phyloP scores from a whole-genome alignment of 2,329 filamentous ascomycete genomes.

The Albifimbria verrucaria region DNA sequence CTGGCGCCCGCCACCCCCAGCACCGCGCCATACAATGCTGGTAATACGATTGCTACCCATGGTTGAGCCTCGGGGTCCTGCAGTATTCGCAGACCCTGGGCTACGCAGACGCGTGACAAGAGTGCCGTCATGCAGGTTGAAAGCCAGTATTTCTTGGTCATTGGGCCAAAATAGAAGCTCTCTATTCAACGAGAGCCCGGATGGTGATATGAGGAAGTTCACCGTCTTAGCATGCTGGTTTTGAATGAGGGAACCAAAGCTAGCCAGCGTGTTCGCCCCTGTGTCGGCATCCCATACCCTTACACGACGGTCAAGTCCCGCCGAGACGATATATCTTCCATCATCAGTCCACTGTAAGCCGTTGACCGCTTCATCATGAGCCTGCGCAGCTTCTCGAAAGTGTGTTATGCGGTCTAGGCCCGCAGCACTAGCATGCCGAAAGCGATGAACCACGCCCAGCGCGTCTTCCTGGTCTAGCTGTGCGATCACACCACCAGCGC shows the following conservation, averaged over 20 bases:
- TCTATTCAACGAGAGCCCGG: conserved; percentile 49
- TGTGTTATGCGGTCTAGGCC: conserved; percentile 26
- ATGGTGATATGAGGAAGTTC: conserved; percentile 62
- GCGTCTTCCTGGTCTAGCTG: conserved; percentile 82
- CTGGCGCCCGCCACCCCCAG: conserved; percentile 55
- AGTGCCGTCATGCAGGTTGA: conserved; percentile 75
- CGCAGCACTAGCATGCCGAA: conserved; percentile 27
- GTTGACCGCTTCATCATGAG: conserved; percentile 81
- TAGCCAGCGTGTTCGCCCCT: conserved; percentile 82
- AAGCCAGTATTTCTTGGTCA: conserved; percentile 72
- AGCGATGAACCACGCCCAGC: conserved; percentile 56
- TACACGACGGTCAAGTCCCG: conserved; percentile 80
- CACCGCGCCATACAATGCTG: conserved; percentile 67
- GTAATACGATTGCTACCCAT: conserved; percentile 67
- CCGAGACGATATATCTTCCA: conserved; percentile 71
- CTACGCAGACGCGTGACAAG: conserved; percentile 69
- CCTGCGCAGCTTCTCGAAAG: conserved; percentile 53
- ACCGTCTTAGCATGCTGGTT: conserved; percentile 65
- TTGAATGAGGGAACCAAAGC: conserved; percentile 78
- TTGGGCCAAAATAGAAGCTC: conserved; percentile 81
- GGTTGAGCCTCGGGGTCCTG: conserved; percentile 39
- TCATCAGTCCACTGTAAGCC: conserved; percentile 81
- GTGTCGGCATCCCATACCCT: conserved; percentile 81
- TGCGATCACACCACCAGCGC: conserved; percentile 71
- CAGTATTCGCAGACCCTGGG: conserved; percentile 51